Evolutionary conservation across 169 alveolate species (phyloP).

Genomic region (Blepharisma undulans): DNA sequence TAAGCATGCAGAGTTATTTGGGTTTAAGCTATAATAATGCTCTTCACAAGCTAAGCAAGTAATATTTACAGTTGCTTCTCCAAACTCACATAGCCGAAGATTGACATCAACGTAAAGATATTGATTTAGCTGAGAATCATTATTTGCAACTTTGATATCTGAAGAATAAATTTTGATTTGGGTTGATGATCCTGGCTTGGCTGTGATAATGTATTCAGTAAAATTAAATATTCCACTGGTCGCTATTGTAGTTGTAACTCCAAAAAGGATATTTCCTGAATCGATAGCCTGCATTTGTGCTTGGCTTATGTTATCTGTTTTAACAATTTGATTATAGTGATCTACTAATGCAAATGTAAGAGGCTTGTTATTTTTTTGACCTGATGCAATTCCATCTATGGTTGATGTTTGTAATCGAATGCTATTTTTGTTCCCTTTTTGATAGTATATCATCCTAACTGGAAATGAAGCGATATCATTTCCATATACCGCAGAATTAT

Average conservation of each 20-base stretch:
- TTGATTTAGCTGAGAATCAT: neutral
- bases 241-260: neutral
- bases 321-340: neutral
- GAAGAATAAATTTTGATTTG: neutral
- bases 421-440: neutral
- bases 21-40: constrained; percentile 1
- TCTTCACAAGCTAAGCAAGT: constrained; percentile 14
- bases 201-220: neutral
- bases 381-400: neutral
- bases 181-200: neutral
- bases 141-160: neutral
- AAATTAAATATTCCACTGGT: neutral
- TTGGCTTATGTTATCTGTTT: neutral
- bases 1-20: neutral
- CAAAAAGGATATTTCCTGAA: neutral
- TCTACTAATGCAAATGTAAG: neutral
- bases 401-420: neutral
- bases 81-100: neutral
- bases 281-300: neutral
- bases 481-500: constrained; percentile 14
- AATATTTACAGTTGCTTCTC: neutral
- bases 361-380: neutral
- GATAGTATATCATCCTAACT: neutral
- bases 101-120: neutral
- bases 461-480: neutral